Percentiles rank a stretch among this genome's conserved stretches.
phyloP scores from a whole-genome alignment of 2,329 filamentous ascomycete species.

The Fusarium multiceps region DNA sequence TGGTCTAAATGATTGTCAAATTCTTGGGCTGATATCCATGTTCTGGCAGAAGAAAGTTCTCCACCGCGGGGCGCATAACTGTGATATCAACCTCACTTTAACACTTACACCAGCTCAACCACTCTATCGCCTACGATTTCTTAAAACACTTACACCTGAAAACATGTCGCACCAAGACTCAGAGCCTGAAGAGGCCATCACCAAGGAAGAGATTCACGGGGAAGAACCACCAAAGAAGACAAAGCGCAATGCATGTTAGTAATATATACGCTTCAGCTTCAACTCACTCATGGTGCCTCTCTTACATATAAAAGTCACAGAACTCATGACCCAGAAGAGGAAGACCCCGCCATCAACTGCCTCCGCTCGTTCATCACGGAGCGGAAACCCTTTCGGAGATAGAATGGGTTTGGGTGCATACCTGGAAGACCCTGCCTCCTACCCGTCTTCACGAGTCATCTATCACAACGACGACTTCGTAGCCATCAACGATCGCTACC shows the following conservation, averaged over 20 bases:
- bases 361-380: slow-evolving; percentile 31
- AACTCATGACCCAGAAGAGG: slow-evolving; percentile 54
- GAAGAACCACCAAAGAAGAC: slow-evolving; percentile 44
- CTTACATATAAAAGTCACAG: slow-evolving; percentile 37
- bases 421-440: slow-evolving; percentile 70
- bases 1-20: not conserved
- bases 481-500: slow-evolving; percentile 83
- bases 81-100: slow-evolving; percentile 7
- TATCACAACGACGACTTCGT: slow-evolving; percentile 76
- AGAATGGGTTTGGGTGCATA: slow-evolving; percentile 76
- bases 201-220: slow-evolving; percentile 55
- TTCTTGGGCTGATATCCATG: not conserved
- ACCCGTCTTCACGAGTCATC: slow-evolving; percentile 70
- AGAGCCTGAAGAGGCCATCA: slow-evolving; percentile 56
- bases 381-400: slow-evolving; percentile 55
- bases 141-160: not conserved
- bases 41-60: slow-evolving; percentile 1
- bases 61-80: slow-evolving; percentile 33
- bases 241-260: slow-evolving; percentile 58
- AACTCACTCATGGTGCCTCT: not conserved
- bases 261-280: not conserved
- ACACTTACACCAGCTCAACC: not conserved
- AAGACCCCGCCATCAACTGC: slow-evolving; percentile 44
- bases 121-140: not conserved
- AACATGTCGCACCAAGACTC: slow-evolving; percentile 44